A percentile compares a stretch with the other conserved stretches of the same genome.
Evolutionary conservation across 75 land plant species (phyloP).

Genomic region (Cunninghamia lanceolata): DNA sequence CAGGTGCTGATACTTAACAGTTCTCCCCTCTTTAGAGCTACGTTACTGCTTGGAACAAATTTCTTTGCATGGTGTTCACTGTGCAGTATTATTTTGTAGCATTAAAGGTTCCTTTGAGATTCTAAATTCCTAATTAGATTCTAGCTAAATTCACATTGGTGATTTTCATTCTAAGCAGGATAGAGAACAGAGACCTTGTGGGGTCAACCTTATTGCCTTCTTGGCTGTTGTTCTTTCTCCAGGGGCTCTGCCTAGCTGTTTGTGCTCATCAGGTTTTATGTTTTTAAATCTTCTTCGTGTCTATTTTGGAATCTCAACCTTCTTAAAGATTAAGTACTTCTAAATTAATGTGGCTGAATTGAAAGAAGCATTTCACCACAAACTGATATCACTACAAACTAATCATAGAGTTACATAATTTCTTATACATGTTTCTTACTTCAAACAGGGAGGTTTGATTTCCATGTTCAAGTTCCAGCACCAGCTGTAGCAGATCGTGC

Average conservation of each 20-base stretch:
- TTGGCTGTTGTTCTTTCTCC: slow-evolving; percentile 70
- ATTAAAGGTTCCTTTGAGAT: background rate
- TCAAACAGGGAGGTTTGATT: slow-evolving; percentile 84
- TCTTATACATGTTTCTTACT: background rate
- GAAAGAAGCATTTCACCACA: background rate
- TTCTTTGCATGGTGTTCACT: background rate
- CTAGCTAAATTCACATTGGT: background rate
- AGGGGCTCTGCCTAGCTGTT: slow-evolving; percentile 54
- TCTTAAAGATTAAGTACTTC: background rate
- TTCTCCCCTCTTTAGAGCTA: background rate
- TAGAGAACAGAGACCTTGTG: slow-evolving; percentile 46
- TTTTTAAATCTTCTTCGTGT: background rate
- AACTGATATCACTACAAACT: background rate
- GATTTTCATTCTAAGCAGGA: slow-evolving; percentile 33
- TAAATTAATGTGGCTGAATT: background rate
- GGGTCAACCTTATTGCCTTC: slow-evolving; percentile 69
- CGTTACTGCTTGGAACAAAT: background rate
- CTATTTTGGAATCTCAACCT: background rate
- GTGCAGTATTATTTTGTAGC: background rate
- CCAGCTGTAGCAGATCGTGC: slow-evolving; percentile 79
- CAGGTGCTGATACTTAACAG: slow-evolving; percentile 33
- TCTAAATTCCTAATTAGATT: background rate
- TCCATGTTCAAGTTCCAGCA: slow-evolving; percentile 75
- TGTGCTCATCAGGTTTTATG: slow-evolving; percentile 68
- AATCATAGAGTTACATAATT: background rate